phyloP scores from a whole-genome alignment of 371 early-diverging fungal genomes.

The Thermomucor indicae-seudaticae region DNA sequence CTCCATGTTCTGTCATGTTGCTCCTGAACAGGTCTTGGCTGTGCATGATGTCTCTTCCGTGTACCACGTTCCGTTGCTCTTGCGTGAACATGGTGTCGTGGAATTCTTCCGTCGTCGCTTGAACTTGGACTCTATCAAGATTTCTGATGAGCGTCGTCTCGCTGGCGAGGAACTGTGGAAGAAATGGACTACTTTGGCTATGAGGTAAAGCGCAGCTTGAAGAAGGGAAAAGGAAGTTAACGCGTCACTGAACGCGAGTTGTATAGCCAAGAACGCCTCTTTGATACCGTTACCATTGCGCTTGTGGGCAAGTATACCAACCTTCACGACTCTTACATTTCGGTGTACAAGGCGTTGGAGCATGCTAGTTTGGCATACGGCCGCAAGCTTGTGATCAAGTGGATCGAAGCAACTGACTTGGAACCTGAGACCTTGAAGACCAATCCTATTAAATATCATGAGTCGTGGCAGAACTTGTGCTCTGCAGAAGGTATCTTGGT shows the following conservation, averaged over 20 bases:
- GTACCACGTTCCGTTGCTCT: conserved; percentile 94
- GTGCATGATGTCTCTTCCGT: conserved; percentile 95
- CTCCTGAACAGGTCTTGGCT: conserved; percentile 82
- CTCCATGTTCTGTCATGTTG: conserved; percentile 98
- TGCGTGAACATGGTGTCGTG: conserved; percentile 83
- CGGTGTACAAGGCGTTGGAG: conserved; percentile 94
- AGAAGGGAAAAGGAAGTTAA: neutral
- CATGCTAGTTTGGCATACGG: conserved; percentile 87
- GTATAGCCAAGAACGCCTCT: conserved; percentile 69
- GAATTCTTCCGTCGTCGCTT: conserved; percentile 81
- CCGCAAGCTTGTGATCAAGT: conserved; percentile 80
- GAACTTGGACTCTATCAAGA: conserved; percentile 58
- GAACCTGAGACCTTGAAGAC: conserved; percentile 68
- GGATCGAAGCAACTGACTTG: conserved; percentile 95
- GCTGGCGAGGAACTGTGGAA: conserved; percentile 66
- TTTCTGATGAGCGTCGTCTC: conserved; percentile 46
- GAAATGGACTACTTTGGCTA: conserved; percentile 85
- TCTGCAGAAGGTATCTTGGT: conserved; percentile 95
- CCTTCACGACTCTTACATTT: conserved; percentile 95
- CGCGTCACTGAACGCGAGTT: neutral
- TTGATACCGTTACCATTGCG: conserved; percentile 88
- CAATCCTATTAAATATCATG: conserved; percentile 89
- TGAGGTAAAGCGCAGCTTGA: conserved; percentile 19
- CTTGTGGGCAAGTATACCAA: conserved; percentile 97
- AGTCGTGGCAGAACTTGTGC: conserved; percentile 89